A percentile compares a stretch with the other conserved stretches of the same genome.
These are phyloP conservation scores for Saccharomycopsis guyanensis DNA, from an alignment of 805 yeast species.

Conservation along the genomic window DNA sequence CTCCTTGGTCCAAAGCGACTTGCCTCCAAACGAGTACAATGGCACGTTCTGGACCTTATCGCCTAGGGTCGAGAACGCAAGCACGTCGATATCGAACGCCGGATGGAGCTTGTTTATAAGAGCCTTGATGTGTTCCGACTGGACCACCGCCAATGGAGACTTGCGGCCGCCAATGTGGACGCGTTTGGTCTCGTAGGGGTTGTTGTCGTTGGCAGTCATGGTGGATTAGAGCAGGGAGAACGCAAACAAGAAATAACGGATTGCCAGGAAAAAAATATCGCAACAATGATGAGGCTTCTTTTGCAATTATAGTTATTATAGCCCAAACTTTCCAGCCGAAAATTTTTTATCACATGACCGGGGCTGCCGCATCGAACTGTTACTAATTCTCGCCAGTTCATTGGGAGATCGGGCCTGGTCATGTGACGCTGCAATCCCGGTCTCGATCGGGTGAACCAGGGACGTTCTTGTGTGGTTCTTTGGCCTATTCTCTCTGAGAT, in stretches of 20 bases:
- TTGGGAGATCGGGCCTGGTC: no score
- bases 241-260: not conserved
- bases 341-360: no score
- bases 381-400: no score
- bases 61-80: slow-evolving; percentile 81
- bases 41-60: slow-evolving; percentile 84
- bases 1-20: slow-evolving; percentile 94
- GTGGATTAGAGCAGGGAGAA: not conserved
- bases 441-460: no score
- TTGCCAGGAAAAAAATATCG: not conserved
- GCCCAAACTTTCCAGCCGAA: no score
- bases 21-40: slow-evolving; percentile 91
- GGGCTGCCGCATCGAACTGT: no score
- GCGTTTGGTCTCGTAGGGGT: slow-evolving; percentile 10
- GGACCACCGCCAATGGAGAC: slow-evolving; percentile 80
- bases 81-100: slow-evolving; percentile 59
- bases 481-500: no score
- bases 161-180: slow-evolving; percentile 77
- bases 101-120: slow-evolving; percentile 55
- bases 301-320: no score
- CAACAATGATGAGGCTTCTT: not conserved
- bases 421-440: no score
- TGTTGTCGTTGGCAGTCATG: slow-evolving; percentile 18
- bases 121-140: slow-evolving; percentile 66
- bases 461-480: no score